Percentiles rank a stretch among this genome's conserved stretches.
These are phyloP conservation scores for Penicillium sclerotiorum DNA, from an alignment of 2,329 filamentous ascomycete species.

Conservation along the genomic window DNA sequence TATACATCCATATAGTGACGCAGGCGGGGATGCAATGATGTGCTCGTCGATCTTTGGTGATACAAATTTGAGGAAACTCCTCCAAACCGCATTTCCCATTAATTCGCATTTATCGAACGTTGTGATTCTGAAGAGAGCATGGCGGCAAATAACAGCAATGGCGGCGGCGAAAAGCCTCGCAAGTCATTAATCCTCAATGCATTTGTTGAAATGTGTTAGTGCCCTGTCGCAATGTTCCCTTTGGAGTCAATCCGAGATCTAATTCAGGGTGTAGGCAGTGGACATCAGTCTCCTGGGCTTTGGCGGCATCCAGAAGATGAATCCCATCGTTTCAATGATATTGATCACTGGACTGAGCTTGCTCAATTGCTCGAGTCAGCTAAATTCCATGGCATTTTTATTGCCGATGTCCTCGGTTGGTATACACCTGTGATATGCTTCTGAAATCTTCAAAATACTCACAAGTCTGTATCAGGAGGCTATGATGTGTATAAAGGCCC, in stretches of 20 bases:
- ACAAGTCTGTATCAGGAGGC: slow-evolving; percentile 46
- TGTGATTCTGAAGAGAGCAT: neutral
- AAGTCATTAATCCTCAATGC: slow-evolving; percentile 56
- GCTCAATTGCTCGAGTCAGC: slow-evolving; percentile 63
- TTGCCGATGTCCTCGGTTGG: slow-evolving; percentile 64
- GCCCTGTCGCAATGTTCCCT: neutral
- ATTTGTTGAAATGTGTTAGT: slow-evolving; percentile 53
- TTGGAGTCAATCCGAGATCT: too few species aligned
- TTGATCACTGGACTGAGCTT: slow-evolving; percentile 63
- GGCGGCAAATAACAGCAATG: slow-evolving; percentile 1
- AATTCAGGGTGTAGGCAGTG: slow-evolving; percentile 40
- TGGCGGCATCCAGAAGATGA: slow-evolving; percentile 68
- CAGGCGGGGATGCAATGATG: slow-evolving; percentile 15
- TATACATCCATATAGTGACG: slow-evolving; percentile 8
- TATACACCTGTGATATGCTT: neutral
- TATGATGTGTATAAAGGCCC: slow-evolving; percentile 71
- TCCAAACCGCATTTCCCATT: too few species aligned
- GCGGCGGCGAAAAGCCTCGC: slow-evolving; percentile 31
- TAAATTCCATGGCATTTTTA: slow-evolving; percentile 68
- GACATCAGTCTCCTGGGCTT: slow-evolving; percentile 59
- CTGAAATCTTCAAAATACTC: neutral
- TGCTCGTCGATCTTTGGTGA: slow-evolving; percentile 7
- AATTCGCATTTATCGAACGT: too few species aligned
- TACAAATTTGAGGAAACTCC: slow-evolving; percentile 3
- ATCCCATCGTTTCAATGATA: slow-evolving; percentile 62